Percentiles rank a stretch among this genome's conserved stretches.
Conservation (phyloP, 2,329 filamentous ascomycete species). For the Talaromyces piceae region DNA sequence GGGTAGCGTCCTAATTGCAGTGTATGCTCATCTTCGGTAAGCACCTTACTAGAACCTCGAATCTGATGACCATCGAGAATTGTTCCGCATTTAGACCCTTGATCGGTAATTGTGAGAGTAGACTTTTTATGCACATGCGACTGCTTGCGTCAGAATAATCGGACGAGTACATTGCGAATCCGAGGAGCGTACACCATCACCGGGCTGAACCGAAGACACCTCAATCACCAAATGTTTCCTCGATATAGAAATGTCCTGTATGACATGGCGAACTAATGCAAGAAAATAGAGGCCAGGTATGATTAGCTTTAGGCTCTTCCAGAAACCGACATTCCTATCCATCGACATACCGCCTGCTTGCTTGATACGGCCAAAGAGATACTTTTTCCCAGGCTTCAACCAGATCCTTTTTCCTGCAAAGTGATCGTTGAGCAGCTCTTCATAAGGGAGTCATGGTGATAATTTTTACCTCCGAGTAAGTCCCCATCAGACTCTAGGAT, state of each 20-base stretch:
- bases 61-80: constrained; percentile 65
- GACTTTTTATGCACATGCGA: constrained; percentile 60
- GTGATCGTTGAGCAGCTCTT: constrained; percentile 8
- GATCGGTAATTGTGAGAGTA: constrained; percentile 65
- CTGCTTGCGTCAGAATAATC: constrained; percentile 30
- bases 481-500: constrained; percentile 49
- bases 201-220: constrained; percentile 57
- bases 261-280: constrained; percentile 55
- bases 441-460: neutral
- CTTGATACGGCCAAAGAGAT: constrained; percentile 75
- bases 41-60: constrained; percentile 51
- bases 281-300: no score
- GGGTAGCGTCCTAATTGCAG: constrained; percentile 67
- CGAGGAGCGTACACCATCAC: constrained; percentile 53
- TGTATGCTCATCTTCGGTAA: constrained; percentile 53
- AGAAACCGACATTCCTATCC: no score
- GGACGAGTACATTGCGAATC: neutral
- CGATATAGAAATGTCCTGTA: constrained; percentile 77
- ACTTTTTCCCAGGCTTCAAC: constrained; percentile 77
- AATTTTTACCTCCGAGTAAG: constrained; percentile 34
- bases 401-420: constrained; percentile 63
- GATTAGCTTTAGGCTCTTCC: neutral
- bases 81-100: constrained; percentile 79
- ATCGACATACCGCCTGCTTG: constrained; percentile 47
- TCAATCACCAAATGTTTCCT: constrained; percentile 77